Conservation (phyloP, 768 basidiomycete species). For the Ramaria rubella region DNA sequence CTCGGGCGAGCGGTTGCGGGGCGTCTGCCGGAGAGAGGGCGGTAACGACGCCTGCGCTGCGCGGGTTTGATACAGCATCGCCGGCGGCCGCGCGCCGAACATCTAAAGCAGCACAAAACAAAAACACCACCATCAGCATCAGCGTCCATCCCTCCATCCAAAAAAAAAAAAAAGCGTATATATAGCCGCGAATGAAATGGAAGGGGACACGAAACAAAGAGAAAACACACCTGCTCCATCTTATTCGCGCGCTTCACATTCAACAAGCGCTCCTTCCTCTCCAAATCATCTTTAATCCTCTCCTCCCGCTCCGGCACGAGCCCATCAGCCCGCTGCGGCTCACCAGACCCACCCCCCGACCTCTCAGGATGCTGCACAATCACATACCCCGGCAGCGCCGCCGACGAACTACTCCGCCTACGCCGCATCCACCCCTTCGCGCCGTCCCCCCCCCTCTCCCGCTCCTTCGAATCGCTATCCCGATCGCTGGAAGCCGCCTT, state of each 20-base stretch:
- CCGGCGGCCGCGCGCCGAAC: conserved; percentile 77
- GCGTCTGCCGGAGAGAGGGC: not conserved
- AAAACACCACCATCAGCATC: conserved; percentile 4
- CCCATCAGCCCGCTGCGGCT: too few species aligned
- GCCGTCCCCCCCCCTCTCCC: conserved; percentile 3
- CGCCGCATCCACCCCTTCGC: conserved; percentile 41
- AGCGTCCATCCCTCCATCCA: too few species aligned
- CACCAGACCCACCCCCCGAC: not conserved
- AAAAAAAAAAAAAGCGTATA: too few species aligned
- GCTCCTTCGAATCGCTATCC: conserved; percentile 5
- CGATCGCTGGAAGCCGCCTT: conserved; percentile 20
- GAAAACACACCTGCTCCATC: conserved; percentile 78
- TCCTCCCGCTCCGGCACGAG: too few species aligned
- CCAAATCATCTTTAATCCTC: conserved; percentile 61
- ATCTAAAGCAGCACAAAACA: conserved; percentile 38
- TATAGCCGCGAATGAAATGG: too few species aligned
- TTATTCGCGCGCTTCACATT: conserved; percentile 76
- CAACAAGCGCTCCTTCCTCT: conserved; percentile 67
- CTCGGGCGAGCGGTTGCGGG: too few species aligned
- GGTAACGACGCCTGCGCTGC: conserved; percentile 20
- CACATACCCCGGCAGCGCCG: conserved; percentile 42
- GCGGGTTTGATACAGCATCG: conserved; percentile 69
- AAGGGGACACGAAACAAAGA: too few species aligned
- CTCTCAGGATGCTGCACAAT: conserved; percentile 24
- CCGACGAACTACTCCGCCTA: conserved; percentile 48